These are phyloP conservation scores for Penicillium thymicola DNA, from an alignment of 2,329 filamentous ascomycete species.

Conservation along the genomic window DNA sequence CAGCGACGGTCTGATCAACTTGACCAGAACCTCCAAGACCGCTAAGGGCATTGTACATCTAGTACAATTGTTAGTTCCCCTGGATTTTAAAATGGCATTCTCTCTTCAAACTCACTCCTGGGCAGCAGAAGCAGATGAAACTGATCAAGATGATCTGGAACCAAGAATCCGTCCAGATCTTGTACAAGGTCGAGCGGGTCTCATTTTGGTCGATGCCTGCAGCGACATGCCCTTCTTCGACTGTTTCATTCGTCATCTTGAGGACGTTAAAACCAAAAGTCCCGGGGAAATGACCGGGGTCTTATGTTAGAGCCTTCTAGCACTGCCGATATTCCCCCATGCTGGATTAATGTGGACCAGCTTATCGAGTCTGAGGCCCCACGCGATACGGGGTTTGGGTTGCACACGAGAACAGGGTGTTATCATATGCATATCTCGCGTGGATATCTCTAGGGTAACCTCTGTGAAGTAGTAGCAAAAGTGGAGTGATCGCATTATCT, in stretches of 20 bases:
- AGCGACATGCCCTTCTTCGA: constrained; percentile 18
- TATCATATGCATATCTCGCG: neutral
- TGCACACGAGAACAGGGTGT: neutral
- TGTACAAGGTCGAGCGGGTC: constrained; percentile 15
- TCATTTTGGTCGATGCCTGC: neutral
- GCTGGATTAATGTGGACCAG: neutral
- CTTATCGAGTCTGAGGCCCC: neutral
- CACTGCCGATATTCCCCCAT: neutral
- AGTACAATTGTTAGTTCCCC: neutral
- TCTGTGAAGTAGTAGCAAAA: neutral
- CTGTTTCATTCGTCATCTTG: constrained; percentile 8
- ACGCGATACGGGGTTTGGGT: neutral
- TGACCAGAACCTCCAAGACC: constrained; percentile 49
- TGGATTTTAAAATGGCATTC: neutral
- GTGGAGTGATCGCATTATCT: neutral
- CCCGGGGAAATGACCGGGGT: neutral
- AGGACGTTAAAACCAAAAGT: neutral
- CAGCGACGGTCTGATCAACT: constrained; percentile 46
- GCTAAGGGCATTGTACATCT: constrained; percentile 51
- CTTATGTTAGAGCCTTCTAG: neutral
- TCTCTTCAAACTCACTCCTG: constrained; percentile 25
- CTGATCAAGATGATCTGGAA: constrained; percentile 50
- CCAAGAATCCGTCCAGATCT: constrained; percentile 46
- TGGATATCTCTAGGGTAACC: neutral
- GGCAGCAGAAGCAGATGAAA: constrained; percentile 51